These are phyloP conservation scores for Thelephora terrestris DNA, from an alignment of 1,284 basidiomycete species.

Conservation along the genomic window DNA sequence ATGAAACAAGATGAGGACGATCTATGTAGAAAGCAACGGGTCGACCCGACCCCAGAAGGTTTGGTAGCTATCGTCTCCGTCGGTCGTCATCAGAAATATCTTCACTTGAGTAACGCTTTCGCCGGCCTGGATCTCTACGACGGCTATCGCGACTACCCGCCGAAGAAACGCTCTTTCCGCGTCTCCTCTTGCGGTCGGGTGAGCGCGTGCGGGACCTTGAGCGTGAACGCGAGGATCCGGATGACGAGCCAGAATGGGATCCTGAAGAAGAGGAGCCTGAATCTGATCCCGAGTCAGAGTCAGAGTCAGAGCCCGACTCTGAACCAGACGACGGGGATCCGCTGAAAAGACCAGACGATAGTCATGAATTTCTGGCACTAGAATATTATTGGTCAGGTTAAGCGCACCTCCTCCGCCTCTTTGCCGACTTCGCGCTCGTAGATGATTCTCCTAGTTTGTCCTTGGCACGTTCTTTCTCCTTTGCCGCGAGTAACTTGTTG, in stretches of 20 bases:
- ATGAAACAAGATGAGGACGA: constrained; percentile 17
- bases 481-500: constrained; percentile 61
- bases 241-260: constrained; percentile 28
- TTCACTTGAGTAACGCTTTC: neutral
- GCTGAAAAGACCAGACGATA: constrained; percentile 4
- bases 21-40: neutral
- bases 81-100: neutral
- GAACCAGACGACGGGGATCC: constrained; percentile 18
- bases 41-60: neutral
- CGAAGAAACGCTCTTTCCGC: neutral
- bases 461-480: constrained; percentile 57
- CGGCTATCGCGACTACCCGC: constrained; percentile 3
- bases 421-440: constrained; percentile 19
- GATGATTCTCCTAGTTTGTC: constrained; percentile 29
- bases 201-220: constrained; percentile 19
- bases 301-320: constrained; percentile 25
- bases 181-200: neutral
- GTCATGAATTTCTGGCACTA: neutral
- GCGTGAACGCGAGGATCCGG: constrained; percentile 16
- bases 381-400: constrained; percentile 9
- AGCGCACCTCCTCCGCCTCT: constrained; percentile 43
- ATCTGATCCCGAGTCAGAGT: constrained; percentile 32
- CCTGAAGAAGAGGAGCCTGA: constrained; percentile 34
- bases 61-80: too few species aligned
- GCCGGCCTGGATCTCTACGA: neutral